These are phyloP conservation scores for Aspergillus spinulosporus DNA, from an alignment of 2,329 filamentous ascomycete genomes.

Conservation along the genomic window DNA sequence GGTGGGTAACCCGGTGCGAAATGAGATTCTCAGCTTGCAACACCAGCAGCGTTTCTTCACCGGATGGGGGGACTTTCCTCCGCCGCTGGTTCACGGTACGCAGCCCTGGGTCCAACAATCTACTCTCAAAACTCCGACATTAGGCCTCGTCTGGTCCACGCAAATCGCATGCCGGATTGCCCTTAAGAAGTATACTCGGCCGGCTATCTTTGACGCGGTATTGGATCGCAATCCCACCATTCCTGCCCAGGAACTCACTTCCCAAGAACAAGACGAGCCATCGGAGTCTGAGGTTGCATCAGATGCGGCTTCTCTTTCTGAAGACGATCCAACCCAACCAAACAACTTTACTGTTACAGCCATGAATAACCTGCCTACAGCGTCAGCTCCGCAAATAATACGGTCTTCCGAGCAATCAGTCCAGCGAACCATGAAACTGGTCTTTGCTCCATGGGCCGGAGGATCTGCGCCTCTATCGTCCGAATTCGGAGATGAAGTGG, in stretches of 20 bases:
- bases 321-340: neutral
- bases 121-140: constrained; percentile 74
- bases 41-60: constrained; percentile 95
- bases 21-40: constrained; percentile 68
- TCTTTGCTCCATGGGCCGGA: constrained; percentile 77
- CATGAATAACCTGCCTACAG: neutral
- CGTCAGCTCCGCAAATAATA: neutral
- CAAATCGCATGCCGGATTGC: constrained; percentile 83
- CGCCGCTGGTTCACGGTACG: constrained; percentile 20
- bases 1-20: constrained; percentile 40
- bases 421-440: constrained; percentile 80
- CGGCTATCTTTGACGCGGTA: constrained; percentile 19
- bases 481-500: constrained; percentile 47
- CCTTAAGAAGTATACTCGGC: constrained; percentile 69
- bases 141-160: constrained; percentile 88
- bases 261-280: neutral
- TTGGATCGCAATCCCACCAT: neutral
- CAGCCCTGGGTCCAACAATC: constrained; percentile 11
- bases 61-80: constrained; percentile 77
- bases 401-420: constrained; percentile 33
- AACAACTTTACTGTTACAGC: neutral
- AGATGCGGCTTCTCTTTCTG: neutral
- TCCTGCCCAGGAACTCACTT: neutral
- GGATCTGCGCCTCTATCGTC: constrained; percentile 52
- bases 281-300: neutral